Evolutionary conservation across 345 rosid genomes (phyloP).

Genomic region (Cochlearia excelsa): DNA sequence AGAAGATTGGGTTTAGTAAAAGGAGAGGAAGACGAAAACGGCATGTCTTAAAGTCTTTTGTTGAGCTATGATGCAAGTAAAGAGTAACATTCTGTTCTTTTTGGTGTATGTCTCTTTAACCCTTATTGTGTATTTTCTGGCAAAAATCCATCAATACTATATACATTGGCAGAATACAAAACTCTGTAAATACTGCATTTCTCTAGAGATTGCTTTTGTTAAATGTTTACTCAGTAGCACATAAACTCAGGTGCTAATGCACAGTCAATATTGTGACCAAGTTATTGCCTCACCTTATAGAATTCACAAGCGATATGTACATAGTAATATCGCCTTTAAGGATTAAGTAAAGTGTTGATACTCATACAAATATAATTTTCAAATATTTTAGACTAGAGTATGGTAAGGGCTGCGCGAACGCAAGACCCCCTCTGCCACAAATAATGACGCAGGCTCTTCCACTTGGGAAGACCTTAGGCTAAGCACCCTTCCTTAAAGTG

Average conservation of each 20-base stretch:
- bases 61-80: constrained; percentile 11
- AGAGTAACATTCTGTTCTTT: constrained; percentile 5
- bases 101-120: background rate
- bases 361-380: too few relatives aligned
- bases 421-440: constrained; percentile 55
- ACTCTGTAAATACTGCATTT: constrained; percentile 18
- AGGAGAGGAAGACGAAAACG: constrained; percentile 33
- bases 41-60: constrained; percentile 21
- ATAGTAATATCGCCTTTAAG: too few relatives aligned
- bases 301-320: too few relatives aligned
- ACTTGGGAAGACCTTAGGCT: constrained; percentile 44
- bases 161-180: constrained; percentile 7
- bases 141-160: constrained; percentile 1
- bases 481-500: constrained; percentile 36
- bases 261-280: too few relatives aligned
- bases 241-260: too few relatives aligned
- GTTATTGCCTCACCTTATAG: too few relatives aligned
- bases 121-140: constrained; percentile 8
- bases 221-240: too few relatives aligned
- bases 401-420: constrained; percentile 59
- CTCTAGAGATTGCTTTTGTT: too few relatives aligned
- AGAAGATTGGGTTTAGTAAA: constrained; percentile 51
- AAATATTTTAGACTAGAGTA: too few relatives aligned
- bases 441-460: constrained; percentile 67
- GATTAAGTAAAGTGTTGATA: too few relatives aligned